A percentile compares a stretch with the other conserved stretches of the same genome.
phyloP scores from a whole-genome alignment of 2,329 filamentous ascomycete genomes.

The Myriosclerotinia curreyana region DNA sequence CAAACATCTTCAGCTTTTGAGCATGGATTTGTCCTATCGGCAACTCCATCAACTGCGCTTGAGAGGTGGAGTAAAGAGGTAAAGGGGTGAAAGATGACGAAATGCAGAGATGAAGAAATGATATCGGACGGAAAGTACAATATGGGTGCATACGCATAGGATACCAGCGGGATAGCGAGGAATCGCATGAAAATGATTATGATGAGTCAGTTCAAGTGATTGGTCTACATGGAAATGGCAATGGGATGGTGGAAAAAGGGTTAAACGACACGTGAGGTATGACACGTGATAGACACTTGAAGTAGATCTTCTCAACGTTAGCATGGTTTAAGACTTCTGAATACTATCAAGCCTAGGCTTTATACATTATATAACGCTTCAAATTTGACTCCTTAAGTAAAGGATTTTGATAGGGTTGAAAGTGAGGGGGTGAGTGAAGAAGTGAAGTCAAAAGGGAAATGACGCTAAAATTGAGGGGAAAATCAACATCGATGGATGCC shows the following conservation, averaged over 20 bases:
- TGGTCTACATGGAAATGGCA: not conserved
- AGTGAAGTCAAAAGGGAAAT: slow-evolving; percentile 2
- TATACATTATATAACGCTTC: not conserved
- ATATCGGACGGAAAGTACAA: slow-evolving; percentile 8
- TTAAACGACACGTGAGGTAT: not conserved
- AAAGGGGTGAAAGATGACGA: not conserved
- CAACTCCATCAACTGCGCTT: not conserved
- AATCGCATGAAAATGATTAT: not conserved
- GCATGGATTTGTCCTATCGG: not conserved
- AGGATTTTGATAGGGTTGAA: not conserved
- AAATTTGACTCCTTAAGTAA: not conserved
- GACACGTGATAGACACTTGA: not conserved
- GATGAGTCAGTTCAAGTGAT: not conserved
- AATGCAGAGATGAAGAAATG: slow-evolving; percentile 9
- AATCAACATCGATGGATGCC: slow-evolving; percentile 4
- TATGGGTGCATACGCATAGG: slow-evolving; percentile 18
- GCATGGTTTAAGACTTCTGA: slow-evolving; percentile 1
- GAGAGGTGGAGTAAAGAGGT: not conserved
- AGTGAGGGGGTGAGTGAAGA: slow-evolving; percentile 1
- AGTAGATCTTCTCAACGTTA: slow-evolving; percentile 3
- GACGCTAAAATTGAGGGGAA: slow-evolving; percentile 14
- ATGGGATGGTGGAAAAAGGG: not conserved
- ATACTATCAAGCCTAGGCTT: not conserved
- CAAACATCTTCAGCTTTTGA: not conserved
- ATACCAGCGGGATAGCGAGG: slow-evolving; percentile 9